Conservation (phyloP, 1,284 basidiomycete species). For the Trametes hirsuta region DNA sequence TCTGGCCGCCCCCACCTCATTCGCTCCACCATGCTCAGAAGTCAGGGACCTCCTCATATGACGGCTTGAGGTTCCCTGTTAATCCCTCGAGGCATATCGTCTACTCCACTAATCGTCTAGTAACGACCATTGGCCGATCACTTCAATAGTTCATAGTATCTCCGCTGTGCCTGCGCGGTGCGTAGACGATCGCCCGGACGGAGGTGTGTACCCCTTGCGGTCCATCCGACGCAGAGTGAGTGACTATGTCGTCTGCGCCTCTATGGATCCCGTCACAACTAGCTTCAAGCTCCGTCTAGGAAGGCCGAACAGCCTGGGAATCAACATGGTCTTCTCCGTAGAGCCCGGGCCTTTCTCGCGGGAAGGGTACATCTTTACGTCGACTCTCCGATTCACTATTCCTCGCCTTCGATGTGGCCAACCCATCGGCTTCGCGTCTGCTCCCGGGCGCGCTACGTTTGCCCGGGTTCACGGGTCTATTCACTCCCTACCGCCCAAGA, state of each 20-base stretch:
- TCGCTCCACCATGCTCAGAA: too few species aligned
- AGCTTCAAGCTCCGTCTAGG: not conserved
- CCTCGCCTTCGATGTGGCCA: not conserved
- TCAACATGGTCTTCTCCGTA: not conserved
- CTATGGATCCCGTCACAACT: not conserved
- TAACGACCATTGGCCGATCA: constrained; percentile 6
- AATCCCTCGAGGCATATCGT: too few species aligned
- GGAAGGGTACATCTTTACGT: constrained; percentile 6
- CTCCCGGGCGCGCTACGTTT: constrained; percentile 14
- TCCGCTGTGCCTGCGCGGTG: constrained; percentile 13
- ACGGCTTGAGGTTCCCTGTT: too few species aligned
- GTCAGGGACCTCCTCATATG: too few species aligned
- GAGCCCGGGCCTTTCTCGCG: not conserved
- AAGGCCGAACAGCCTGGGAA: not conserved
- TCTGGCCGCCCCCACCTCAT: too few species aligned
- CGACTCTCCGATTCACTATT: not conserved
- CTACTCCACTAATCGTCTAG: too few species aligned
- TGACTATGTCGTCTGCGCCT: not conserved
- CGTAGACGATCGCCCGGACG: not conserved
- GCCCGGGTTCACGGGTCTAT: constrained; percentile 1
- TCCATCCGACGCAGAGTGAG: not conserved
- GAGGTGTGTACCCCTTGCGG: not conserved
- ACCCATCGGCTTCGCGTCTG: constrained; percentile 6
- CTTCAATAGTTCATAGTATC: constrained; percentile 4
- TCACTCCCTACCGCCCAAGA: constrained; percentile 12